Conservation (phyloP, 768 basidiomycete species). For the Trametes cinnabarina region DNA sequence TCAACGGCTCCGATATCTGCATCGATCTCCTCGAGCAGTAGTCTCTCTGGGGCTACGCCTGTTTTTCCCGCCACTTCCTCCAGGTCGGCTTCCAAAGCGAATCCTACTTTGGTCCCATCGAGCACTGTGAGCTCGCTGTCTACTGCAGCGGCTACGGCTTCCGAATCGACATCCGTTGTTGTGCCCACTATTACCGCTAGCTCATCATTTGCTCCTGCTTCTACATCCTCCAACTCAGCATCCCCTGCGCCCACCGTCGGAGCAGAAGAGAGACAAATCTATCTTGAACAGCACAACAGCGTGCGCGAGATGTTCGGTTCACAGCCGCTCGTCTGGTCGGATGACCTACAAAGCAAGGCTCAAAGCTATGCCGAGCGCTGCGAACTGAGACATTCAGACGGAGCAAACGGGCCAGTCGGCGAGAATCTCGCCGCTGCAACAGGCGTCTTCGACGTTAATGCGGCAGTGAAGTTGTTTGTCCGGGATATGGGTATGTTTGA, state of each 20-base stretch:
- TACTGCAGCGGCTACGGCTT: too few species aligned
- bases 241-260: slow-evolving; percentile 49
- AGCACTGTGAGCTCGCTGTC: too few species aligned
- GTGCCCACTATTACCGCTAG: too few species aligned
- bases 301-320: slow-evolving; percentile 62
- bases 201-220: background rate
- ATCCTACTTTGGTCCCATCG: too few species aligned
- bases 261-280: slow-evolving; percentile 36
- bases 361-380: slow-evolving; percentile 67
- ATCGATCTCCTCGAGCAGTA: background rate
- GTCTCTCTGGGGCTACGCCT: background rate
- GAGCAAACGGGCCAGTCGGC: slow-evolving; percentile 59
- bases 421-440: slow-evolving; percentile 76
- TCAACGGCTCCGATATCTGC: background rate
- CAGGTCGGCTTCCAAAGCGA: too few species aligned
- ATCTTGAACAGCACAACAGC: slow-evolving; percentile 59
- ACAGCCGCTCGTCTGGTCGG: slow-evolving; percentile 56
- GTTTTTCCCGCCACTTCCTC: background rate
- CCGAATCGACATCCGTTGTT: too few species aligned
- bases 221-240: slow-evolving; percentile 49
- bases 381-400: slow-evolving; percentile 63
- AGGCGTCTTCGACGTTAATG: slow-evolving; percentile 44
- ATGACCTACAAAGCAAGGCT: slow-evolving; percentile 54
- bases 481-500: slow-evolving; percentile 43
- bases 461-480: slow-evolving; percentile 50